Percentiles rank a stretch among this genome's conserved stretches.
These are phyloP conservation scores for Chlamydomonas sphaeroides DNA, from an alignment of 139 green algal genomes.

Conservation along the genomic window DNA sequence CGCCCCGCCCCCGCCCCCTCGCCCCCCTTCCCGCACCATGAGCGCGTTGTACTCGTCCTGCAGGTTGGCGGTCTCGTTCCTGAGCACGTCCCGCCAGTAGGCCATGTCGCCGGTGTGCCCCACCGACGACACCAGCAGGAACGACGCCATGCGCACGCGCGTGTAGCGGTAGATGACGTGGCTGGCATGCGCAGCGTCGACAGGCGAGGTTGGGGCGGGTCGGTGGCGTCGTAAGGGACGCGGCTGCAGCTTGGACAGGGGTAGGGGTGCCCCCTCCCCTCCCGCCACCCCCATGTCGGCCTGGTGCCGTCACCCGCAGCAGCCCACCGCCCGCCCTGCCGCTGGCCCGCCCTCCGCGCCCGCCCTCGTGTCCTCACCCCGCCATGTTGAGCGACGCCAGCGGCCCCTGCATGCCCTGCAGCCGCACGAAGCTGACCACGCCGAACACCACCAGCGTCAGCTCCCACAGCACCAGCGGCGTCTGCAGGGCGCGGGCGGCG, in stretches of 20 bases:
- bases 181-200: no score
- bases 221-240: no score
- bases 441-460: not conserved
- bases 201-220: no score
- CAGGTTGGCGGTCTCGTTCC: not conserved
- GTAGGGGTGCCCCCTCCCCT: no score
- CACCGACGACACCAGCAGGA: not conserved
- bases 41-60: not conserved
- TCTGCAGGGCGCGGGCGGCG: not conserved
- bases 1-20: no score
- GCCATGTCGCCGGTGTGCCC: not conserved
- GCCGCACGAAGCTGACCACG: not conserved
- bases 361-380: no score
- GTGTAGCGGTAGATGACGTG: conserved; percentile 45
- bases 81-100: not conserved
- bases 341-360: no score
- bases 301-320: no score
- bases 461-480: conserved; percentile 26
- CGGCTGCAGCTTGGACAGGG: no score
- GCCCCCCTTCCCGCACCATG: no score
- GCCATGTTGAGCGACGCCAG: conserved; percentile 46
- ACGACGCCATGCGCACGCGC: not conserved
- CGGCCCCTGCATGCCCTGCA: conserved; percentile 40
- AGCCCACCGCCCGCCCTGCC: no score
- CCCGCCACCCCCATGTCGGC: no score